Percentiles rank a stretch among this genome's conserved stretches.
Conservation (phyloP, 2,329 filamentous ascomycete species). For the Alternaria ethzedia region DNA sequence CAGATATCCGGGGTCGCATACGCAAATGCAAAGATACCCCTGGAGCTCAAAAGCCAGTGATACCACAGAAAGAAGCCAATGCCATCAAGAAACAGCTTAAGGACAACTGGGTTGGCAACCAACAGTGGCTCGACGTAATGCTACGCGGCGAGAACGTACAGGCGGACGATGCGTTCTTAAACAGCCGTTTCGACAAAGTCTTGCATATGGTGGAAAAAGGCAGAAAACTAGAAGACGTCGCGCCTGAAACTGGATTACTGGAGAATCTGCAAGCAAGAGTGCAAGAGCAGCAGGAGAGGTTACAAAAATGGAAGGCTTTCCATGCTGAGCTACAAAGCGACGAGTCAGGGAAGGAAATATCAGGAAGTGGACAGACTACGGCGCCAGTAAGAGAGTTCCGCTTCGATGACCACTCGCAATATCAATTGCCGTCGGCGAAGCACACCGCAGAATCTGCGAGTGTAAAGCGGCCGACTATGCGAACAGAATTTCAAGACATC, state of each 20-base stretch:
- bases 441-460: constrained; percentile 6
- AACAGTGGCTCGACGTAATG: constrained; percentile 74
- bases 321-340: constrained; percentile 50
- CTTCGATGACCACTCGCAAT: constrained; percentile 43
- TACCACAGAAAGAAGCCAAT: constrained; percentile 36
- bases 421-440: constrained; percentile 33
- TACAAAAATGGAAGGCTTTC: constrained; percentile 78
- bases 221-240: constrained; percentile 63
- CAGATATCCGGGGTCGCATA: constrained; percentile 61
- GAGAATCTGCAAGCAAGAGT: constrained; percentile 75
- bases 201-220: constrained; percentile 72
- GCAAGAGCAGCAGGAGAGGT: constrained; percentile 67
- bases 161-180: constrained; percentile 68
- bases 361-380: constrained; percentile 3
- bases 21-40: constrained; percentile 49
- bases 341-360: not conserved
- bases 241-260: constrained; percentile 61
- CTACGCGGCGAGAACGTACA: constrained; percentile 68
- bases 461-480: constrained; percentile 16
- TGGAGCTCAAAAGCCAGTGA: constrained; percentile 36
- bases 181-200: constrained; percentile 70
- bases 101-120: constrained; percentile 80
- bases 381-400: constrained; percentile 25
- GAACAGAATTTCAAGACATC: constrained; percentile 31
- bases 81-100: constrained; percentile 65